phyloP scores from a whole-genome alignment of 371 early-diverging fungal species.

The Mitosporidium daphniae region DNA sequence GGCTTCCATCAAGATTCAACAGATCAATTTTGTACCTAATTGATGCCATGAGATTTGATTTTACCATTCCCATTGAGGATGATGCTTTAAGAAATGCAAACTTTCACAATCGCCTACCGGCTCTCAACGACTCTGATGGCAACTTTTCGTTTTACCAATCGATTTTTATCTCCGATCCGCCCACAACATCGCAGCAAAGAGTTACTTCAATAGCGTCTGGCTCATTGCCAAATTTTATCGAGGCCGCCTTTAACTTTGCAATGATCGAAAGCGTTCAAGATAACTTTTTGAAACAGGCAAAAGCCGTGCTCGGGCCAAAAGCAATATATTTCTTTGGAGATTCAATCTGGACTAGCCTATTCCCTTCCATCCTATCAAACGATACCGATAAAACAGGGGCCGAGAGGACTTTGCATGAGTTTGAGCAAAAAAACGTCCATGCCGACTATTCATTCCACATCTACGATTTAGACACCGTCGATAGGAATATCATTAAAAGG shows the following conservation, averaged over 20 bases:
- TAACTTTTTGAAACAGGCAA: constrained; percentile 29
- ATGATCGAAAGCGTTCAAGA: constrained; percentile 39
- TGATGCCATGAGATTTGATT: constrained; percentile 66
- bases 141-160: constrained; percentile 13
- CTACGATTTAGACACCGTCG: too few species aligned
- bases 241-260: constrained; percentile 63
- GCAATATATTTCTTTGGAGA: too few species aligned
- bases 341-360: too few species aligned
- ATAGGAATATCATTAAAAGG: too few species aligned
- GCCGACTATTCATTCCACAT: too few species aligned
- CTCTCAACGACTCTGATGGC: constrained; percentile 2
- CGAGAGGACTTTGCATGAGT: too few species aligned
- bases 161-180: constrained; percentile 65
- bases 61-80: constrained; percentile 8
- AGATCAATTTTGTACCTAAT: constrained; percentile 6
- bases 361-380: too few species aligned
- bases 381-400: too few species aligned
- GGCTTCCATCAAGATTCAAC: too few species aligned
- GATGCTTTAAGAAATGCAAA: constrained; percentile 8
- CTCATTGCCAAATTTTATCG: constrained; percentile 54
- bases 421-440: too few species aligned
- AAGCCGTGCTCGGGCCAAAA: too few species aligned
- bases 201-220: constrained; percentile 61
- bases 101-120: constrained; percentile 4
- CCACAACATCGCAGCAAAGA: constrained; percentile 73